phyloP scores from a whole-genome alignment of 2,329 filamentous ascomycete species.

The Colletotrichum musicola region DNA sequence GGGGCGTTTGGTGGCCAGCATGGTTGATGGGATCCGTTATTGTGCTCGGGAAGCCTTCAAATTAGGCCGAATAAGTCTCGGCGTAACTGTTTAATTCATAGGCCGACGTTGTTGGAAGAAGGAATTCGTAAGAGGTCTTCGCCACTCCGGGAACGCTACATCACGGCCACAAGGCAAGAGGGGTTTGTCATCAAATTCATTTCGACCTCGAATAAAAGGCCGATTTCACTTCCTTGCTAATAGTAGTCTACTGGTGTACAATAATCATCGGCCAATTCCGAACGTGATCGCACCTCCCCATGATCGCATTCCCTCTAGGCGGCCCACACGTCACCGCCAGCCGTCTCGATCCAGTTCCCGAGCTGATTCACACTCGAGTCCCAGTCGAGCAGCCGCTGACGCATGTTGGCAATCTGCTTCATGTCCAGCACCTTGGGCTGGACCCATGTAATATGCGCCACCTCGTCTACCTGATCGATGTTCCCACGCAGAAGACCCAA shows the following conservation, averaged over 20 bases:
- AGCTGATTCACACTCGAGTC: conserved; percentile 95
- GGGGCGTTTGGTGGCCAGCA: conserved; percentile 95
- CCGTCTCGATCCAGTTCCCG: conserved; percentile 95
- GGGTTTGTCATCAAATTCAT: conserved; percentile 34
- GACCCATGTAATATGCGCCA: conserved; percentile 98
- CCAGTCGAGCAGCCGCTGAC: conserved; percentile 89
- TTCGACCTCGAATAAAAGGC: conserved; percentile 17
- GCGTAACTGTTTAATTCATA: not conserved
- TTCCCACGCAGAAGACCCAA: conserved; percentile 89
- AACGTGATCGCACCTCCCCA: conserved; percentile 3
- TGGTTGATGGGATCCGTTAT: conserved; percentile 78
- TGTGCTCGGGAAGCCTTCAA: conserved; percentile 56
- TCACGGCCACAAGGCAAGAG: not conserved
- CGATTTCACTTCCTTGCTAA: conserved; percentile 15
- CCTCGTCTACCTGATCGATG: conserved; percentile 95
- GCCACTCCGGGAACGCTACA: not conserved
- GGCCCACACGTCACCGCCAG: conserved; percentile 96
- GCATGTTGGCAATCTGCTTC: conserved; percentile 95
- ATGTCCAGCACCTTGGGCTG: conserved; percentile 98
- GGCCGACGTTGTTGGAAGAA: too few relatives aligned
- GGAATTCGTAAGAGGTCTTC: too few relatives aligned
- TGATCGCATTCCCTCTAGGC: conserved; percentile 62
- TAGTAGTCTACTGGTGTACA: conserved; percentile 38
- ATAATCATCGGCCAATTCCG: conserved; percentile 22
- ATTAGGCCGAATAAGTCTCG: not conserved